Evolutionary conservation across 768 basidiomycete genomes (phyloP), one percentile per base, ranked within the genome.

Genomic region (Lentinula boryana): DNA sequence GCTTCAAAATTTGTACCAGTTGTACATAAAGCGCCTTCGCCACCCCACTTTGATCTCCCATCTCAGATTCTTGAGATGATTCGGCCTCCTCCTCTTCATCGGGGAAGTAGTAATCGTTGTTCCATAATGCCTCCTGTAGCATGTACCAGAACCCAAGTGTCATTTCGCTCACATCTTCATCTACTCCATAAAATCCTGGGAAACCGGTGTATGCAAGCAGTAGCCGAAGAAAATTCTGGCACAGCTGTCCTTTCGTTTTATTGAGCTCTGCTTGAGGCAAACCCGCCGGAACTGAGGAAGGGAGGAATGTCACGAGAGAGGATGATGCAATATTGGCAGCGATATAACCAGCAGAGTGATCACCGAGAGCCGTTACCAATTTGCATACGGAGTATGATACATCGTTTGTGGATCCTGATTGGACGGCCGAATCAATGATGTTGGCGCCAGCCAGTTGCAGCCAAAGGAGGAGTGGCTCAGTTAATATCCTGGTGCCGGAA

Each of bases 101-200:
- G 8, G 68, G 66, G 32, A 75, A 64, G 54, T 82, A 82, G 60
- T 78, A 86, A 56, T 88, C 85, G 12, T 79, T 79, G 38, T 75
- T 80, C 91, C 91, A 93, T 27, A 93, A 70, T 1, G 91, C 84
- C 69, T 98, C 95, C 71, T 96, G 94, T 60, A 96, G 82, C 43
- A 92, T 75, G 64, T 93, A 95, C 89, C 95, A 96, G 67, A 95
- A 95, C 1, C 84, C 84, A 2, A 96, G 80, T 2, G 89, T 89
- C 78, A 88, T 81, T 72, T 95, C 93, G 66, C 91, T 94, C 68
- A 91, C 87, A 53, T 92, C 89, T 69, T 95, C 95, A 51, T 95
- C 93, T 0, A 83, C 80, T 1, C 89, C 91, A 67, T 87, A 92
- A 62, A 84, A 85, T 0, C 92, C 93, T 0, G 86, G 84, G 9